These are phyloP conservation scores for Cladosporium sp. DNA, from an alignment of 2,329 filamentous ascomycete species.

Conservation along the genomic window DNA sequence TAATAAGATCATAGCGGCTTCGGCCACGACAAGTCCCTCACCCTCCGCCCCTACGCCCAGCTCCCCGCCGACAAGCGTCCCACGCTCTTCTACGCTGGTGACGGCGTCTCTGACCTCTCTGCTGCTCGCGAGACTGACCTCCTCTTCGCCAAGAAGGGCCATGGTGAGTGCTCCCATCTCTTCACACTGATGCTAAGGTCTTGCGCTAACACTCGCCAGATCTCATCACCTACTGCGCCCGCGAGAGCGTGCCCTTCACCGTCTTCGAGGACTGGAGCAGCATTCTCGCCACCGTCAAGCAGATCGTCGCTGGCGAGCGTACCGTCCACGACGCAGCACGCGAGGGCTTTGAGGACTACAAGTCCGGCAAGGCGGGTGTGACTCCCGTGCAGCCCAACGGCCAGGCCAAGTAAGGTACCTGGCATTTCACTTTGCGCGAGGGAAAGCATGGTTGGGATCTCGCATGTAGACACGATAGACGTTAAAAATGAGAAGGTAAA, in stretches of 20 bases:
- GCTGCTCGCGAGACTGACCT: conserved; percentile 90
- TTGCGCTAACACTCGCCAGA: conserved; percentile 48
- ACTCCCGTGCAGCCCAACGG: conserved; percentile 12
- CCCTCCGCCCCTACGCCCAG: conserved; percentile 80
- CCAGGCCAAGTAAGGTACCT: neutral
- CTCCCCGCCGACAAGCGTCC: conserved; percentile 67
- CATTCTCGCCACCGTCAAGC: conserved; percentile 71
- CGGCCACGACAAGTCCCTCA: conserved; percentile 94
- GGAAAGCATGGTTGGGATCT: neutral
- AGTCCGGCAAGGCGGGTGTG: conserved; percentile 40
- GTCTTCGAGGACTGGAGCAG: conserved; percentile 80
- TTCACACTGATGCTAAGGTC: neutral
- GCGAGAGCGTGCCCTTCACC: conserved; percentile 79
- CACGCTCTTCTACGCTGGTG: conserved; percentile 88
- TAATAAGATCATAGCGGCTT: conserved; percentile 55
- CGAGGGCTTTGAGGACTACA: conserved; percentile 45
- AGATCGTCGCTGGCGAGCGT: conserved; percentile 69
- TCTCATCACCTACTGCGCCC: conserved; percentile 80
- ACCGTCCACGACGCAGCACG: conserved; percentile 66
- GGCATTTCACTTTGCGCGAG: neutral
- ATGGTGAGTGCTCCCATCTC: conserved; percentile 53
- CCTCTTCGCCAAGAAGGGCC: conserved; percentile 86
- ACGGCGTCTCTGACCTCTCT: conserved; percentile 88
- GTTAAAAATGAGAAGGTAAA: neutral
- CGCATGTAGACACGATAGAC: neutral